Evolutionary conservation across 805 yeast species (phyloP).

Genomic region (Lachancea quebecensis): DNA sequence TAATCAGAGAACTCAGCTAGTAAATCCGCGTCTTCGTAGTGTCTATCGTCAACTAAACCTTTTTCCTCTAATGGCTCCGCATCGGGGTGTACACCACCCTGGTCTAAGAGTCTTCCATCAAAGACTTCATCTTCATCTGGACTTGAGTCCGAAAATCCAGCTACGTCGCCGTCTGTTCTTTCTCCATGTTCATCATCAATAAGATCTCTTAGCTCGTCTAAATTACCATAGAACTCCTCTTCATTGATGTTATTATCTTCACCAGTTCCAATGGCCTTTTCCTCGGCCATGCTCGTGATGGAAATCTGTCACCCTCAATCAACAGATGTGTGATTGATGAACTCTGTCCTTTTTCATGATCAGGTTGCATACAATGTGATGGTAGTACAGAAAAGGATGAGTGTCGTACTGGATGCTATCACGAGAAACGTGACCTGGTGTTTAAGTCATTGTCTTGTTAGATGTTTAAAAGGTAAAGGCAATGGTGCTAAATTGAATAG

Average conservation of each 20-base stretch:
- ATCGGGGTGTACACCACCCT: constrained; percentile 8
- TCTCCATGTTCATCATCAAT: constrained; percentile 12
- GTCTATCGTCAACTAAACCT: constrained; percentile 17
- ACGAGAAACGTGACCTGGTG: constrained; percentile 2
- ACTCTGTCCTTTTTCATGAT: no score
- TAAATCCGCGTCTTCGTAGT: constrained; percentile 31
- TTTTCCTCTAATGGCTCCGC: constrained; percentile 13
- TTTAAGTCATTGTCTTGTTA: not conserved
- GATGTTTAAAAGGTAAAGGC: no score
- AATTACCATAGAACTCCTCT: constrained; percentile 25
- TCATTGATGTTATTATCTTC: constrained; percentile 17
- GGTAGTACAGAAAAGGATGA: no score
- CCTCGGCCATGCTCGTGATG: not conserved
- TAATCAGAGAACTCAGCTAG: constrained; percentile 33
- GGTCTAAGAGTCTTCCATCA: constrained; percentile 8
- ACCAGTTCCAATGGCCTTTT: not conserved
- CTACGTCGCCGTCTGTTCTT: constrained; percentile 7
- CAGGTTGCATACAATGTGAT: no score
- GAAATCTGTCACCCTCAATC: no score
- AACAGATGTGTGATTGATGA: no score
- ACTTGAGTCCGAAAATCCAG: constrained; percentile 6
- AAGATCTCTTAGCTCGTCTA: constrained; percentile 29
- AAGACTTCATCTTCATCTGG: constrained; percentile 7
- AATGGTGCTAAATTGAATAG: no score
- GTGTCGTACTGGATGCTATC: constrained; percentile 1